Conservation (phyloP, 192 early-diverging fungal species). For the Backusella parvicylindrica region DNA sequence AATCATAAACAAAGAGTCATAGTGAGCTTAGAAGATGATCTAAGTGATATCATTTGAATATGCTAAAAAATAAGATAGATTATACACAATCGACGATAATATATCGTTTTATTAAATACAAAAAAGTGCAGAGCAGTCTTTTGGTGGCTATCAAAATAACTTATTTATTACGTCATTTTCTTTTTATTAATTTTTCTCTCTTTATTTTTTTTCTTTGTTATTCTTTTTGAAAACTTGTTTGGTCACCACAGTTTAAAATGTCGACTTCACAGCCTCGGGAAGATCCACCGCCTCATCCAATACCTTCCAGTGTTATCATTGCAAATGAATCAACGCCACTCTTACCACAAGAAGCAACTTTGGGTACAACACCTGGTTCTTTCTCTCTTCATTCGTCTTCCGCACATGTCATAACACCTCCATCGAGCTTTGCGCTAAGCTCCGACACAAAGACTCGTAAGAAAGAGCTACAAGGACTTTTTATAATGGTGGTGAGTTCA, state of each 20-base stretch:
- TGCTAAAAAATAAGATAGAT: too few species aligned
- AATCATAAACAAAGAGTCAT: too few species aligned
- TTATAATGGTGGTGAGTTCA: constrained; percentile 64
- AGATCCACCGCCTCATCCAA: neutral
- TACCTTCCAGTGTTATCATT: constrained; percentile 14
- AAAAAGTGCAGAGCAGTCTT: too few species aligned
- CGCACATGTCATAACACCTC: neutral
- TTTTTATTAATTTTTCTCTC: neutral
- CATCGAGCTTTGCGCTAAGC: constrained; percentile 3
- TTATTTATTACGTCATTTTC: neutral
- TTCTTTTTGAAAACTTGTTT: neutral
- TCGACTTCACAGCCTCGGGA: neutral
- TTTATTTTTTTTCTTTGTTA: neutral
- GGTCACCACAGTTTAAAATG: neutral
- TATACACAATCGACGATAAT: too few species aligned
- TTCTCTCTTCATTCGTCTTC: neutral
- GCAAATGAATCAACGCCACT: constrained; percentile 22
- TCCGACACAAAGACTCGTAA: constrained; percentile 15
- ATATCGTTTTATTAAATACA: too few species aligned
- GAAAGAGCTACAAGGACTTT: constrained; percentile 39
- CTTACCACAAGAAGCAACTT: neutral
- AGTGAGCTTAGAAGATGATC: too few species aligned
- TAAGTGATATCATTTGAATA: too few species aligned
- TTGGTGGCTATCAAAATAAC: neutral
- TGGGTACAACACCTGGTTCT: neutral